Evolutionary conservation across 106 monocot species (phyloP).

Genomic region (Gastrodia elata): DNA sequence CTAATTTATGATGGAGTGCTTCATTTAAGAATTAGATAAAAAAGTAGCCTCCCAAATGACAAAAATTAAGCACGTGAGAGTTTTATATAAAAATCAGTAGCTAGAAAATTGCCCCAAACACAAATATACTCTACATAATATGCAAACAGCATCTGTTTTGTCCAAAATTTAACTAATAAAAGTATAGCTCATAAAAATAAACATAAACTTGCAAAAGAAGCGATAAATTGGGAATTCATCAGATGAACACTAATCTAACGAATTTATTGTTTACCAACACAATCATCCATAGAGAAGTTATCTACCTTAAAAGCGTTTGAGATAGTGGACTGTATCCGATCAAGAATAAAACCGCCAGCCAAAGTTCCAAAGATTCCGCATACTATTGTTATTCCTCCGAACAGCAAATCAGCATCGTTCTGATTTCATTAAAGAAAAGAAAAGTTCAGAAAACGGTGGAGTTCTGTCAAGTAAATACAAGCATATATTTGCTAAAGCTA

Average conservation of each 20-base stretch:
- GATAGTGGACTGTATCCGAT: slow-evolving; percentile 72
- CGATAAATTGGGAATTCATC: neutral
- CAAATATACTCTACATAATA: neutral
- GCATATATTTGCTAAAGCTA: no score
- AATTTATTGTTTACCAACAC: neutral
- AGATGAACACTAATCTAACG: neutral
- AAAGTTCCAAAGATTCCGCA: slow-evolving; percentile 94
- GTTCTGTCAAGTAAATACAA: no score
- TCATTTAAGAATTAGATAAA: no score
- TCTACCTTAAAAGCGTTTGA: slow-evolving; percentile 96
- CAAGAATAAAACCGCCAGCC: slow-evolving; percentile 82
- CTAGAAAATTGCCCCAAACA: no score
- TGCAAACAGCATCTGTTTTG: neutral
- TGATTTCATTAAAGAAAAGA: slow-evolving; percentile 21
- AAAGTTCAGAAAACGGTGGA: neutral
- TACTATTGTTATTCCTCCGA: slow-evolving; percentile 94
- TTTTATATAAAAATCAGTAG: no score
- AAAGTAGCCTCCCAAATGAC: no score
- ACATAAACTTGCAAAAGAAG: neutral
- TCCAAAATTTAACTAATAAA: neutral
- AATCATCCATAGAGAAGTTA: neutral
- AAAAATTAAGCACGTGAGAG: no score
- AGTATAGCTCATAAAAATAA: neutral
- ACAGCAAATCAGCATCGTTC: slow-evolving; percentile 85
- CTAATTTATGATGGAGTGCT: no score